phyloP scores from a whole-genome alignment of 2,329 filamentous ascomycete genomes.

The Parascedosporium putredinis region DNA sequence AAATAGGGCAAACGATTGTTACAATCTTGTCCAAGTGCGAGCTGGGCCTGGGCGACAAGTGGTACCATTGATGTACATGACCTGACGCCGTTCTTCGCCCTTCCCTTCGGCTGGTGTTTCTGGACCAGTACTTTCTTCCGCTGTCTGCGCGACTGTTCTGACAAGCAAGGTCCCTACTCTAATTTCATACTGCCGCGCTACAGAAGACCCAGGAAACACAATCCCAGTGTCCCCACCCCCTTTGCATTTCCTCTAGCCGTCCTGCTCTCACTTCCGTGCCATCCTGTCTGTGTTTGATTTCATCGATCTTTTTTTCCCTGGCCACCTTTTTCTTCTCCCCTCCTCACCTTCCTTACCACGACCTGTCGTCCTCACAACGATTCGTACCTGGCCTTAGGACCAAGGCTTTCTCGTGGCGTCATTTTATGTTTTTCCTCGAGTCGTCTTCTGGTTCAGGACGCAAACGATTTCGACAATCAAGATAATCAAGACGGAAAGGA shows the following conservation, averaged over 20 bases:
- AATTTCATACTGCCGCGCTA: background rate
- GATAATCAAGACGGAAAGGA: too few species aligned
- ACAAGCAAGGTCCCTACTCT: background rate
- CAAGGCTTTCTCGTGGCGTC: background rate
- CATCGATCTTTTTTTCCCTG: constrained; percentile 1
- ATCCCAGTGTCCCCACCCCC: background rate
- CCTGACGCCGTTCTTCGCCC: too few species aligned
- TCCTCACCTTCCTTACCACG: constrained; percentile 9
- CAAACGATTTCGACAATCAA: too few species aligned
- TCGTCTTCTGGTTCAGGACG: constrained; percentile 3
- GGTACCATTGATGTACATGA: background rate
- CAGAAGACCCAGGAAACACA: background rate
- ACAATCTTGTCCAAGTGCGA: too few species aligned
- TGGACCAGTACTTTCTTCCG: background rate
- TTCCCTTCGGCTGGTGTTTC: too few species aligned
- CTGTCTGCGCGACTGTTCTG: too few species aligned
- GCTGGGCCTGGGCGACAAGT: background rate
- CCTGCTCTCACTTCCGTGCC: background rate
- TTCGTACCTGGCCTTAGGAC: background rate
- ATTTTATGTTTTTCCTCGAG: background rate
- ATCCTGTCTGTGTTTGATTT: background rate
- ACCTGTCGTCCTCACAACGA: constrained; percentile 1
- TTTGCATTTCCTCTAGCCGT: constrained; percentile 2
- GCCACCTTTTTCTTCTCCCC: background rate
- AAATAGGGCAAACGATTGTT: too few species aligned